phyloP scores from a whole-genome alignment of 2,329 filamentous ascomycete species.

The Epichloe baconii region DNA sequence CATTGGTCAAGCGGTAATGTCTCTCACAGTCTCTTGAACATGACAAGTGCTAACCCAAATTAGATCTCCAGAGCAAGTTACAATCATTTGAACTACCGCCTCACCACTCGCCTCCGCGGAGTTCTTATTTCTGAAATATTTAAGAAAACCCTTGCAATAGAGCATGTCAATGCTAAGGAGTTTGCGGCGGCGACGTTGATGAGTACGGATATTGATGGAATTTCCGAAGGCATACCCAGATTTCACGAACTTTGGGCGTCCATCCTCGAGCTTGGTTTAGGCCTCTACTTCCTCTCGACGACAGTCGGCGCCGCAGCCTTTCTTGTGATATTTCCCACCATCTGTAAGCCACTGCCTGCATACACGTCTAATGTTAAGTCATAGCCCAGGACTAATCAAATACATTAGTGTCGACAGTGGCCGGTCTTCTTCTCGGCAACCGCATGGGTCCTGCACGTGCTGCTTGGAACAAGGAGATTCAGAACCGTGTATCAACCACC shows the following conservation, averaged over 20 bases:
- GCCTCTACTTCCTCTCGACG: conserved; percentile 5
- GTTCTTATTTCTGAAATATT: too few relatives aligned
- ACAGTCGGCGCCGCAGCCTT: conserved; percentile 4
- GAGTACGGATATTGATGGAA: conserved; percentile 29
- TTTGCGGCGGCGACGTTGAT: conserved; percentile 28
- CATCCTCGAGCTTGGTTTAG: conserved; percentile 12
- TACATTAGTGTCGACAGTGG: conserved; percentile 25
- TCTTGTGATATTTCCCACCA: conserved; percentile 52
- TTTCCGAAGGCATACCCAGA: conserved; percentile 12
- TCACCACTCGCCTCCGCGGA: too few relatives aligned
- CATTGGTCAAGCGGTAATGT: too few relatives aligned
- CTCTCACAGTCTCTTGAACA: too few relatives aligned
- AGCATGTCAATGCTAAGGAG: conserved; percentile 18
- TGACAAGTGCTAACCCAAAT: too few relatives aligned
- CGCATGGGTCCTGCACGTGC: conserved; percentile 27
- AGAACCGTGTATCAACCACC: conserved; percentile 12
- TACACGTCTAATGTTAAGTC: too few relatives aligned
- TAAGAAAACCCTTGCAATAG: not conserved
- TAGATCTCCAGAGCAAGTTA: too few relatives aligned
- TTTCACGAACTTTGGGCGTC: conserved; percentile 23
- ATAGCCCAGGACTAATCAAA: not conserved
- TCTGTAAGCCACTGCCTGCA: conserved; percentile 16
- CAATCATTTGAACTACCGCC: too few relatives aligned
- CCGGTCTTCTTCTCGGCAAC: conserved; percentile 27
- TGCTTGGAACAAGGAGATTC: conserved; percentile 17